Conservation (phyloP, 371 early-diverging fungal genomes). For the Nematocida major region DNA sequence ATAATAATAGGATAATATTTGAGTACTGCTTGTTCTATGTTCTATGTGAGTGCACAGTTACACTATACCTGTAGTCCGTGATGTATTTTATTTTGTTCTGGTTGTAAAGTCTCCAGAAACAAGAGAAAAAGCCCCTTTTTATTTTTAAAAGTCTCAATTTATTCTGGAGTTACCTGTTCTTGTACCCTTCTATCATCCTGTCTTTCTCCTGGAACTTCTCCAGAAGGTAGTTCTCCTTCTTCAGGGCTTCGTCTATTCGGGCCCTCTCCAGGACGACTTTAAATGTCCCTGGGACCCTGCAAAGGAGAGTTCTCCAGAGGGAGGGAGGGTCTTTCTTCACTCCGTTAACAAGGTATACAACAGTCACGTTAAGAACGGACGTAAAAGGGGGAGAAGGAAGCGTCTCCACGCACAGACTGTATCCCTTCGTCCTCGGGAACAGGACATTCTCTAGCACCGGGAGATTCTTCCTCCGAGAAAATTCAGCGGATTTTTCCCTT, state of each 20-base stretch:
- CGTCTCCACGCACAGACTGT: constrained; percentile 59
- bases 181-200: constrained; percentile 53
- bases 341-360: constrained; percentile 49
- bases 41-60: background rate
- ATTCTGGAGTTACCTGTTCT: too few species aligned
- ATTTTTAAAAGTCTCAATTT: too few species aligned
- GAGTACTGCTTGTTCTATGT: background rate
- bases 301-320: constrained; percentile 41
- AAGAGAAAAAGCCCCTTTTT: too few species aligned
- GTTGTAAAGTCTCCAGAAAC: too few species aligned
- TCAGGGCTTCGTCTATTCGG: constrained; percentile 20
- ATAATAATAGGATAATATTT: background rate
- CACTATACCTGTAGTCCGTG: background rate
- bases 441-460: constrained; percentile 69
- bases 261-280: constrained; percentile 34
- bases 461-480: constrained; percentile 67
- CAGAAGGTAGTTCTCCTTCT: constrained; percentile 50
- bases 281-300: constrained; percentile 33
- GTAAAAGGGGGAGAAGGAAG: constrained; percentile 28
- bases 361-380: constrained; percentile 60
- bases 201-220: constrained; percentile 62
- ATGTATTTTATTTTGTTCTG: background rate
- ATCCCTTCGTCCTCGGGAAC: constrained; percentile 74
- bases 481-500: constrained; percentile 66
- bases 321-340: constrained; percentile 30